Base-by-base conservation (phyloP, 495 filamentous ascomycete species). In the Hyphodiscus hymeniophilus region DNA sequence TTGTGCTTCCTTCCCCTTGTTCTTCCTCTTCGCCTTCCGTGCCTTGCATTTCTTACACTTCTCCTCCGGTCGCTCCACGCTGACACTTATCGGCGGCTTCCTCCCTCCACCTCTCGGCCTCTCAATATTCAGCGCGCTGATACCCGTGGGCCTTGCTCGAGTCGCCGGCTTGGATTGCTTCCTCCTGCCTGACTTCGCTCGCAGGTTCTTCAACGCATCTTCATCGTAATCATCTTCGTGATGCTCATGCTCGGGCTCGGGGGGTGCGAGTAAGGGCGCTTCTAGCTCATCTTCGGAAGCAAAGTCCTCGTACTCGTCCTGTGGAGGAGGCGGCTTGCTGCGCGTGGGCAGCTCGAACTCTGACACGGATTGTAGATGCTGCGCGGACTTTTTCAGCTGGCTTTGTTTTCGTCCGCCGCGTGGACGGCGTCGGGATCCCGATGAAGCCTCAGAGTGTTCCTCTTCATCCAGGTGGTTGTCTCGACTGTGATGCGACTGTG, bases 41-140 rank as follows among this genome's bases (percentile, higher is more conserved):
- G 8, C 38, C 16, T 31, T 39, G 4, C 5, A 28, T 28, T 28
- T 28, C 36, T 54, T 56, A 21, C 40, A 24, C 23, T 38, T 49
- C 12, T 31, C 33, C 16, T 45, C 30, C 23, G 23, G 23, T 0
- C 45, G 15, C 1, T 28, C 36, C 7, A 49, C 18, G 13, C 43
- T 39, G 2, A 55, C 41, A 2, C 41, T 42, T 13, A 55, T 21
- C 7, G 56, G 47, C 32, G 33, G 33, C 16, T 17, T 17, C 20
- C 51, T 42, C 6, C 51, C 45, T 6, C 48, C 44, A 1, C 7
- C 15, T 3, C 48, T 35, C 7, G 56, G 51, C 31, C 33, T 55
- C 36, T 38, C 50, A 12, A 58, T 10, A 38, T 50, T 58, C 44
- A 58, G 52, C 15, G 56, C 31, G 26, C 24, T 42, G 10, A 58